These are phyloP conservation scores for Rubia balearica DNA, from an alignment of 305 asterid species.

Conservation along the genomic window DNA sequence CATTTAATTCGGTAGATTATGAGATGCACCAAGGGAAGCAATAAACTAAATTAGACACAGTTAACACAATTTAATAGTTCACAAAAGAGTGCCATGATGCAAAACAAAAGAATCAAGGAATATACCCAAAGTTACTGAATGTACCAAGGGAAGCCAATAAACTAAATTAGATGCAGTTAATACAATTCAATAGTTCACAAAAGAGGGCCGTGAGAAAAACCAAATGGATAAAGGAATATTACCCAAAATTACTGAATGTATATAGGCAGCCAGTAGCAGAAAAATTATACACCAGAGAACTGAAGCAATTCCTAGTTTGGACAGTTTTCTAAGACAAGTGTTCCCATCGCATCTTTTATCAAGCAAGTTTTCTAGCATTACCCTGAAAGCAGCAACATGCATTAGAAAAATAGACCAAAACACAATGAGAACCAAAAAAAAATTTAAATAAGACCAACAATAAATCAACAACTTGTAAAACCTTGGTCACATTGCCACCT, in stretches of 20 bases:
- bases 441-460: neutral
- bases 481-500: neutral
- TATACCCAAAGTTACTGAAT: slow-evolving; percentile 6
- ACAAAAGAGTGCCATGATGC: neutral
- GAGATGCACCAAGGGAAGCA: slow-evolving; percentile 42
- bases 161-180: neutral
- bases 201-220: slow-evolving; percentile 9
- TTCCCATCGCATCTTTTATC: slow-evolving; percentile 75
- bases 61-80: slow-evolving; percentile 5
- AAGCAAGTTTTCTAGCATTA: slow-evolving; percentile 75
- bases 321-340: slow-evolving; percentile 60
- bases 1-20: slow-evolving; percentile 76
- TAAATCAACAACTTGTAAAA: neutral
- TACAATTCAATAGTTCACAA: neutral
- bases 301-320: slow-evolving; percentile 93
- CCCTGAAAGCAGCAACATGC: slow-evolving; percentile 43
- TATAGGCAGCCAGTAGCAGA: slow-evolving; percentile 59
- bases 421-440: neutral
- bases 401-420: neutral
- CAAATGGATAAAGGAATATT: too few relatives aligned
- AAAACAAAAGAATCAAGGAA: too few relatives aligned
- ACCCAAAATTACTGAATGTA: slow-evolving; percentile 58
- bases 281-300: slow-evolving; percentile 70
- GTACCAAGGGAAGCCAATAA: slow-evolving; percentile 27
- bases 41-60: slow-evolving; percentile 1